Base-by-base conservation (phyloP, 176 grass and related monocot species). In the Triticum turgidum region DNA sequence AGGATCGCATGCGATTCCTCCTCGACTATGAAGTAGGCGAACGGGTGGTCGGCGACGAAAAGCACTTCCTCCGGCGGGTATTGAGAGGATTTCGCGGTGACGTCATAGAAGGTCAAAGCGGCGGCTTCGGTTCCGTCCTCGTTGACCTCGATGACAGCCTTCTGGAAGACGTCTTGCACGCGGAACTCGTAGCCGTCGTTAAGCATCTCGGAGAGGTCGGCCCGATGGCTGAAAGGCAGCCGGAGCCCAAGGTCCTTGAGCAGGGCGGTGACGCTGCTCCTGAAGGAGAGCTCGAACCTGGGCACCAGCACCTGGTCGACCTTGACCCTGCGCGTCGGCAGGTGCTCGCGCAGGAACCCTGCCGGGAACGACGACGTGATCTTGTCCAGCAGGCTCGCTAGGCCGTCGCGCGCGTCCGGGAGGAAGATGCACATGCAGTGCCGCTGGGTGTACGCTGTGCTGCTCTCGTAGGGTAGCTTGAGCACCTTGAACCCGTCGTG, bases 1-100 rank as follows among this genome's bases (percentile, higher is more conserved):
- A 74, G 44, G 71, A 74, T 39, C 44, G n/a, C 15, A 18, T 68
- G 14, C 15, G 65, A 68, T 34, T 4, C 68, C 17, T 70, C 34
- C 9, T 39, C 34, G 4, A 39, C 0, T 9, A 70, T 70, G 1
- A 38, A 70, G 68, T 70, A 70, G 34, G 68, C 68, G 20, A 70
- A 70, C 34, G 17, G 68, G 68, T 70, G 68, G 68, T 70, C 68
- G 34, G 68, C 68, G 68, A 70, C 68, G 68, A 70, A 70, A n/a
- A 3, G 2, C 47, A 51, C 47, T 51, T 70, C 68, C 15, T 38
- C 68, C 20, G 5, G 68, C 10, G 2, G 2, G 39, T 1, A 14
- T 1, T 51, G 47, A 15, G 70, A 24, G 34, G 34, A 39, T 13
- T 51, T 51, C 13, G 41, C 3, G 0, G 12, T 13, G 13, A 21